Percentiles rank a stretch among this genome's conserved stretches.
phyloP scores from a whole-genome alignment of 177 flowering plant genomes.

The Tripterygium wilfordii region DNA sequence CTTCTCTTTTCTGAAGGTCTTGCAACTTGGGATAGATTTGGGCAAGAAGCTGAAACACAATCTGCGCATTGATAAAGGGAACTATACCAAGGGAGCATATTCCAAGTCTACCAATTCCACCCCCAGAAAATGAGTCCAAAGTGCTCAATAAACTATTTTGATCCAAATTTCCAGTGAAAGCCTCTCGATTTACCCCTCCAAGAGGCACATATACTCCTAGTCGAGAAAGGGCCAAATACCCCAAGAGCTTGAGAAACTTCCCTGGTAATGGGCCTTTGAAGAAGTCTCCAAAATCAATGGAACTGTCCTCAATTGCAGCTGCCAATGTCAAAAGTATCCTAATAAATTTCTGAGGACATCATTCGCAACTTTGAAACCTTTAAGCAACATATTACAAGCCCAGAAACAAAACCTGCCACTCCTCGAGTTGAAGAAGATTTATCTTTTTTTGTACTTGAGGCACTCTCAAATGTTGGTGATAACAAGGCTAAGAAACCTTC shows the following conservation, averaged over 20 bases:
- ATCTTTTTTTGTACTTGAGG: slow-evolving; percentile 63
- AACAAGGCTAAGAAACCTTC: slow-evolving; percentile 36
- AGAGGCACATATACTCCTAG: slow-evolving; percentile 92
- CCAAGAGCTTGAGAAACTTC: slow-evolving; percentile 89
- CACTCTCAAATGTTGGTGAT: slow-evolving; percentile 52
- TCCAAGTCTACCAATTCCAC: slow-evolving; percentile 98
- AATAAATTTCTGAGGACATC: slow-evolving; percentile 17
- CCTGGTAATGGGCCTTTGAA: slow-evolving; percentile 98
- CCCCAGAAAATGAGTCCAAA: slow-evolving; percentile 96
- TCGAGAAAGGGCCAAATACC: slow-evolving; percentile 77
- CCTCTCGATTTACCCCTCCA: slow-evolving; percentile 95
- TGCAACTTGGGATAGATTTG: slow-evolving; percentile 94
- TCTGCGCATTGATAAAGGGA: slow-evolving; percentile 94
- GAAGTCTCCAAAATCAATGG: slow-evolving; percentile 96
- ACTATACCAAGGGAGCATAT: slow-evolving; percentile 98
- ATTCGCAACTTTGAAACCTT: slow-evolving; percentile 6
- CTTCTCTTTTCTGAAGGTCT: slow-evolving; percentile 98
- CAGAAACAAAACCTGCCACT: slow-evolving; percentile 65
- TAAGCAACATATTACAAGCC: neutral
- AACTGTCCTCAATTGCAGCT: slow-evolving; percentile 99
- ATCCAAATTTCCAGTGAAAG: slow-evolving; percentile 90
- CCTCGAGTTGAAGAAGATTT: slow-evolving; percentile 65
- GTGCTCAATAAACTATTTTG: slow-evolving; percentile 89
- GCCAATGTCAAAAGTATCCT: slow-evolving; percentile 29
- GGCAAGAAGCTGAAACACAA: slow-evolving; percentile 95